Evolutionary conservation across 176 grass and related monocot genomes (phyloP).

Genomic region (Musa troglodytarum): DNA sequence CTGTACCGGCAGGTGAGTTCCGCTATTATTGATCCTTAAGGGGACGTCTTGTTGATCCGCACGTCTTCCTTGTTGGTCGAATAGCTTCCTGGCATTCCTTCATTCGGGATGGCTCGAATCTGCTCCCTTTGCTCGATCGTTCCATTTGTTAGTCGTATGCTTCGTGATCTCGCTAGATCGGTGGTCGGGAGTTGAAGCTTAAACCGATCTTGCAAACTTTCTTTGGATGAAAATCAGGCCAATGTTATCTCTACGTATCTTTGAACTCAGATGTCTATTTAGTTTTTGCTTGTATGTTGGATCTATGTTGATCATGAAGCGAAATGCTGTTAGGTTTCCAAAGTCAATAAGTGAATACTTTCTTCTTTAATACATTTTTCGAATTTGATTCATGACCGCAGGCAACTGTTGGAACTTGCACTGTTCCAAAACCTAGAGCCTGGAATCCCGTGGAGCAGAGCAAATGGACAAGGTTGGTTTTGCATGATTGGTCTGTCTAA

Average conservation of each 20-base stretch:
- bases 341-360: background rate
- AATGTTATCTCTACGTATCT: background rate
- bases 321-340: background rate
- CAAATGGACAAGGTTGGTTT: slow-evolving; percentile 17
- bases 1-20: slow-evolving; percentile 17
- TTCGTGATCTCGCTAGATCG: background rate
- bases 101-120: background rate
- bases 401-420: slow-evolving; percentile 14
- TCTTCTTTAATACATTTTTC: background rate
- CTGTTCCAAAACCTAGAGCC: slow-evolving; percentile 10
- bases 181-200: background rate
- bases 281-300: background rate
- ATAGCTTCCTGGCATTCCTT: background rate
- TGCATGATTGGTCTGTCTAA: background rate
- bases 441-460: slow-evolving; percentile 13
- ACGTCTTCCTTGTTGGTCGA: background rate
- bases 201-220: background rate
- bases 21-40: background rate
- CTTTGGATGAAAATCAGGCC: background rate
- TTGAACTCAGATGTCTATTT: background rate
- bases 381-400: background rate
- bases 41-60: background rate
- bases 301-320: background rate
- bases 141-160: background rate
- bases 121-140: background rate